phyloP scores from a whole-genome alignment of 2,329 filamentous ascomycete genomes.

The Didymella arachidicola region DNA sequence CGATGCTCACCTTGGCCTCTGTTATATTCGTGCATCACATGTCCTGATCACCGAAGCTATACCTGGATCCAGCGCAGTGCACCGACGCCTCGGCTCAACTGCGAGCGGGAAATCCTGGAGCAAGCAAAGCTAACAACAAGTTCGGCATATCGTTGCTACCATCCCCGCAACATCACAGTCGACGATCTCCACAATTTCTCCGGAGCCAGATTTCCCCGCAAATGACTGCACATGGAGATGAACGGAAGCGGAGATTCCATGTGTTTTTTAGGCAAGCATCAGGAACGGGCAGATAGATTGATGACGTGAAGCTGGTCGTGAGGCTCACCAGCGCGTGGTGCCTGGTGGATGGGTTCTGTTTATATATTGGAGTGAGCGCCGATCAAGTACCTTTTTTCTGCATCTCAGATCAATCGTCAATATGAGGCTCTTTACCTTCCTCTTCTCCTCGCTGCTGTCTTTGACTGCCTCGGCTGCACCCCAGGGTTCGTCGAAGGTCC shows the following conservation, averaged over 20 bases:
- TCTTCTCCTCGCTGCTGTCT: slow-evolving; percentile 34
- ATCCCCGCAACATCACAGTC: slow-evolving; percentile 30
- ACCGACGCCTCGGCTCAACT: slow-evolving; percentile 20
- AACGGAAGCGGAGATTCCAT: slow-evolving; percentile 8
- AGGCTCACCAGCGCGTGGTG: slow-evolving; percentile 5
- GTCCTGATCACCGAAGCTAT: slow-evolving; percentile 11
- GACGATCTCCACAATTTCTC: slow-evolving; percentile 31
- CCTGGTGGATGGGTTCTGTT: slow-evolving; percentile 1
- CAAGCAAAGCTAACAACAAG: slow-evolving; percentile 11
- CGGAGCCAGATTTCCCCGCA: slow-evolving; percentile 31
- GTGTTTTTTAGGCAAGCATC: slow-evolving; percentile 11
- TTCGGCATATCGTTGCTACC: slow-evolving; percentile 28
- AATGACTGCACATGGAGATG: slow-evolving; percentile 17
- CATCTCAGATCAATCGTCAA: slow-evolving; percentile 25
- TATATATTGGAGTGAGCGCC: slow-evolving; percentile 14
- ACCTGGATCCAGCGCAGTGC: slow-evolving; percentile 6
- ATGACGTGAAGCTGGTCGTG: slow-evolving; percentile 14
- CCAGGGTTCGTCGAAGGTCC: slow-evolving; percentile 27
- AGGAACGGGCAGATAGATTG: slow-evolving; percentile 16
- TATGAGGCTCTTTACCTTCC: slow-evolving; percentile 42
- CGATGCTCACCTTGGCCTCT: slow-evolving; percentile 11
- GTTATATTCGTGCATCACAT: slow-evolving; percentile 14
- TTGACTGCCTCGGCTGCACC: slow-evolving; percentile 35
- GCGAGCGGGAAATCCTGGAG: slow-evolving; percentile 14
- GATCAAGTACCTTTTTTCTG: slow-evolving; percentile 9